Evolutionary conservation across 2,329 filamentous ascomycete genomes (phyloP), one percentile per base, ranked within the genome.

Genomic region (Fusarium nematophilum): DNA sequence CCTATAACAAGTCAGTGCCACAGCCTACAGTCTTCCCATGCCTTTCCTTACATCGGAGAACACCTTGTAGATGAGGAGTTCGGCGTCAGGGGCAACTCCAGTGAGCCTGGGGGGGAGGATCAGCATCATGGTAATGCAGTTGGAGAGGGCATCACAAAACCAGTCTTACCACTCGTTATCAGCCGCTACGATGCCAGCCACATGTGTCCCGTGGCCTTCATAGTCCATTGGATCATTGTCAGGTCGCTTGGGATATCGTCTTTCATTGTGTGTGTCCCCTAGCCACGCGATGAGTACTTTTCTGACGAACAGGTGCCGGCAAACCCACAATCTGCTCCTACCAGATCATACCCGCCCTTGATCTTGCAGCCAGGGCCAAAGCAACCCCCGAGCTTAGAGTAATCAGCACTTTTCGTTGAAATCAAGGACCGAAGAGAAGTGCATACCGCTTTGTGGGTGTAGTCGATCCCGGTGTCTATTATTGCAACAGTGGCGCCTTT

Each of bases 181-280:
- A 13, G 79, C 81, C 21, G 75, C 81, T 58, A 84, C 77, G 18
- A 81, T 81, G 15, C 82, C 81, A 14, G 81, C 76, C 29, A 81
- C 79, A 48, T 78, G 75, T 5, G 75, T 78, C 2, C 76, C 75
- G 30, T 78, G 75, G 1, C 72, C 73, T 33, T 70, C 64, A 10
- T 66, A 65, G 45, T 76, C 74, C 66, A 73, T 71, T 0, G 75
- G 75, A 26, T 76, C 72, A 14, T 65, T 60, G 33, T 78, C 75
- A 2, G 75, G 75, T 5, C 48, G 54, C 44, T 73, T 74, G 1
- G 72, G 72, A 18, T 63, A 64, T 33, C 52, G 52, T n/a, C 57
- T 64, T 53, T 73, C 71, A 21, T 73, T 57, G 9, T 71, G 65
- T 5, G 67, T 59, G 18, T 73, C 65, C 72, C 72, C 72, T 74